Evolutionary conservation across 306 rosid species (phyloP), one percentile per base, ranked within the genome.

Genomic region (Purshia tridentata): DNA sequence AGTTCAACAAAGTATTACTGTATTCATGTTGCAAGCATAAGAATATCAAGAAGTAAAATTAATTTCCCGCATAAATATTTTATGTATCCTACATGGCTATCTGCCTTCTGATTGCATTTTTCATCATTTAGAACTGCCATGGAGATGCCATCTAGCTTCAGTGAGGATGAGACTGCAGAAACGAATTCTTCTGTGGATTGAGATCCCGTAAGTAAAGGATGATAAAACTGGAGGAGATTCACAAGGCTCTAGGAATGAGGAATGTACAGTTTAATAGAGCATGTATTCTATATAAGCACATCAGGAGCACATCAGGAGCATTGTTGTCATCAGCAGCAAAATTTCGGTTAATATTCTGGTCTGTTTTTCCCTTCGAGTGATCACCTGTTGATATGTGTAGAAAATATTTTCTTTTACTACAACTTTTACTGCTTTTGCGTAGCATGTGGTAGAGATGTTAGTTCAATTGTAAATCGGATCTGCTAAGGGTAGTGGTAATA

Each of bases 161-260:
- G 93, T 8, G 96, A 89, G 80, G 98, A 90, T 59, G 98, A 91
- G 86, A 87, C 95, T 65, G 96, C 89, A 3, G 98, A 90, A 41
- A 84, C 96, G 69, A 84, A 91, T 84, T 85, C 96, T 49, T 91
- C 90, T 4, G 65, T 72, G 80, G 92, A 86, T 65, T 91, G 84
- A 85, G 37, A 67, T 79, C 44, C 65, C 6, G 8, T 35, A 40
- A 63, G 63, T 42, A 74, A 56, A 65, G 71, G 76, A 72, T 63
- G 80, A 66, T 29, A 71, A 72, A 78, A 64, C 76, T 49, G 58
- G 72, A 14, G 50, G 60, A 68, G 59, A 47, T 84, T 80, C 76
- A 47, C 71, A 42, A 39, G 70, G 79, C 72, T 70, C 54, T 75
- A 71, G 14, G 39, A 51, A 67, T 87, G 92, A 71, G 14, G 39